Percentiles rank a stretch among this genome's conserved stretches.
These are phyloP conservation scores for Forsythia viridissima DNA, from an alignment of 257 asterid species.

Conservation along the genomic window DNA sequence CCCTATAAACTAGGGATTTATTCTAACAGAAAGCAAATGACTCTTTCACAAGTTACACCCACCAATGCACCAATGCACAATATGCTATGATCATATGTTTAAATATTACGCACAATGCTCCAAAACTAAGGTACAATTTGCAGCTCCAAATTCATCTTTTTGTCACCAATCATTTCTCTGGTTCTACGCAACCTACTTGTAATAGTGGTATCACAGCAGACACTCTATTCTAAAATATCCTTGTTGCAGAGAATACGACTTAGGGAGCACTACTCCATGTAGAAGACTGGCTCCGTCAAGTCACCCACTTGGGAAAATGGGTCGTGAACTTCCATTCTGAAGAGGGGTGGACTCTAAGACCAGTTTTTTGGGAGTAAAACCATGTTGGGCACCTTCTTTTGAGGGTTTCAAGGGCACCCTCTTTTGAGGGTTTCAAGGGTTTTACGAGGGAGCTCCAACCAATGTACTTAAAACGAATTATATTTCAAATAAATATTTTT, in stretches of 20 bases:
- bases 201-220: neutral
- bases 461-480: no score
- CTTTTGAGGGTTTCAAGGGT: neutral
- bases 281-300: no score
- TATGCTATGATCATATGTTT: neutral
- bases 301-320: no score
- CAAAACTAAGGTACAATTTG: slow-evolving; percentile 5
- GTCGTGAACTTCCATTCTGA: neutral
- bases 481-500: neutral
- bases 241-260: no score
- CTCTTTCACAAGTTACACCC: slow-evolving; percentile 12
- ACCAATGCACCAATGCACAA: slow-evolving; percentile 3
- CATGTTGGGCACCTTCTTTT: neutral
- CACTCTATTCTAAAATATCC: neutral
- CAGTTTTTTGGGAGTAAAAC: neutral
- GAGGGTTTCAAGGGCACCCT: neutral
- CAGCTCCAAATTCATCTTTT: slow-evolving; percentile 10
- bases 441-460: no score
- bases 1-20: no score
- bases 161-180: neutral
- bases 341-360: neutral
- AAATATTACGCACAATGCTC: neutral
- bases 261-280: no score
- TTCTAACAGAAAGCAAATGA: no score
- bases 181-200: no score